Percentiles rank a stretch among this genome's conserved stretches.
Conservation (phyloP, 768 basidiomycete species). For the Pleurotus sapidus region DNA sequence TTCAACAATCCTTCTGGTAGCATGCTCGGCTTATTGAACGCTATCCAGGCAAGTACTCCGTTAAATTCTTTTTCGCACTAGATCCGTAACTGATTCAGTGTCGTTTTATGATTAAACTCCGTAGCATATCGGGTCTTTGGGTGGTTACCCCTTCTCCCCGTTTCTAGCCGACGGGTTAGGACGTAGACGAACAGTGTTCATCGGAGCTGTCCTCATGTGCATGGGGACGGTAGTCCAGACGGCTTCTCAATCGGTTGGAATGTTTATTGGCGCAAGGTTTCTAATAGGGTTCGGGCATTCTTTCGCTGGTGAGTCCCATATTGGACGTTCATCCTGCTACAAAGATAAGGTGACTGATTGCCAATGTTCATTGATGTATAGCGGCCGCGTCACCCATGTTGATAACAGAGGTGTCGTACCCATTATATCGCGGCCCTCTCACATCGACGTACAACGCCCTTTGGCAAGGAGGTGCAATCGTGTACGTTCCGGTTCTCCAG, state of each 20-base stretch:
- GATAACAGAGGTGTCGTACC: constrained; percentile 73
- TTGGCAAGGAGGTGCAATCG: constrained; percentile 70
- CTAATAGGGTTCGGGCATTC: constrained; percentile 7
- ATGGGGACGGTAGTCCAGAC: constrained; percentile 29
- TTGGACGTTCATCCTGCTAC: no score
- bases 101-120: not conserved
- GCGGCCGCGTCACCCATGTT: constrained; percentile 67
- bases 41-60: not conserved
- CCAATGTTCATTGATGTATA: not conserved
- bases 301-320: constrained; percentile 2
- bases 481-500: constrained; percentile 34
- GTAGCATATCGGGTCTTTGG: not conserved
- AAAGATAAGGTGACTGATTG: no score
- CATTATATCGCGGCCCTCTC: constrained; percentile 66
- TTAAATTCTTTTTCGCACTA: not conserved
- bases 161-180: constrained; percentile 2
- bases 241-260: constrained; percentile 5
- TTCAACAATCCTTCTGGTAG: constrained; percentile 3
- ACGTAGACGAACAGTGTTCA: not conserved
- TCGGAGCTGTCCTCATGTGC: constrained; percentile 30
- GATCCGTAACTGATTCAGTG: not conserved
- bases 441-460: constrained; percentile 71
- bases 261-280: constrained; percentile 27
- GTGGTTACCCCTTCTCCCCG: not conserved
- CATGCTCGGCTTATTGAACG: constrained; percentile 2